phyloP scores from a whole-genome alignment of 257 asterid species.

The Fraxinus pennsylvanica region DNA sequence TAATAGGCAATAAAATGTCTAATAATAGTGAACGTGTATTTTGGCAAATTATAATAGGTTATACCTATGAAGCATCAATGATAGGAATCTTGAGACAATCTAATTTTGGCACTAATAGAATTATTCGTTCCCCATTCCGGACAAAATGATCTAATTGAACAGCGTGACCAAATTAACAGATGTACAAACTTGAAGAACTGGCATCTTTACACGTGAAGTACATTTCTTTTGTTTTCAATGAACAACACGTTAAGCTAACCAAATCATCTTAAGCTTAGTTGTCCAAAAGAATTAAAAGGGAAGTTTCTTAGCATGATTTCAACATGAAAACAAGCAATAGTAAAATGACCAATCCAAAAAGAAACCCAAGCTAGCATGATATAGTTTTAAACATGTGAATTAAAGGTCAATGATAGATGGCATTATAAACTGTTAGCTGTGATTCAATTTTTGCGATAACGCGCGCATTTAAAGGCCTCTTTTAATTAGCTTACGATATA shows the following conservation, averaged over 20 bases:
- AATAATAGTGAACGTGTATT: neutral
- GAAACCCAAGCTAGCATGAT: neutral
- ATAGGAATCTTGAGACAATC: neutral
- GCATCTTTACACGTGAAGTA: neutral
- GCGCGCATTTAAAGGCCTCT: neutral
- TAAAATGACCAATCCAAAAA: neutral
- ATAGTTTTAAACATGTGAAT: neutral
- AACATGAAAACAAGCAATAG: neutral
- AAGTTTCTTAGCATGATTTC: neutral
- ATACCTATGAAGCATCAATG: neutral
- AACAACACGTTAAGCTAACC: neutral
- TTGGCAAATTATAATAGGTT: neutral
- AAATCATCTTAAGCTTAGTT: neutral
- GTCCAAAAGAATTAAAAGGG: neutral
- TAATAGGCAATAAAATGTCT: neutral
- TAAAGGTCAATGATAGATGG: neutral
- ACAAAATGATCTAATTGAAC: neutral
- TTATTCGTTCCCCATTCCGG: neutral
- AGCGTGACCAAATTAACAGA: neutral
- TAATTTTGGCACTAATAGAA: neutral
- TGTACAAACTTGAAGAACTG: neutral
- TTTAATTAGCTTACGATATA: neutral
- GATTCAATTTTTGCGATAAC: neutral
- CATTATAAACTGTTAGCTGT: neutral
- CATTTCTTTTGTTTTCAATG: neutral